Conservation (phyloP, 129 eudicot species). For the Tanacetum coccineum region DNA sequence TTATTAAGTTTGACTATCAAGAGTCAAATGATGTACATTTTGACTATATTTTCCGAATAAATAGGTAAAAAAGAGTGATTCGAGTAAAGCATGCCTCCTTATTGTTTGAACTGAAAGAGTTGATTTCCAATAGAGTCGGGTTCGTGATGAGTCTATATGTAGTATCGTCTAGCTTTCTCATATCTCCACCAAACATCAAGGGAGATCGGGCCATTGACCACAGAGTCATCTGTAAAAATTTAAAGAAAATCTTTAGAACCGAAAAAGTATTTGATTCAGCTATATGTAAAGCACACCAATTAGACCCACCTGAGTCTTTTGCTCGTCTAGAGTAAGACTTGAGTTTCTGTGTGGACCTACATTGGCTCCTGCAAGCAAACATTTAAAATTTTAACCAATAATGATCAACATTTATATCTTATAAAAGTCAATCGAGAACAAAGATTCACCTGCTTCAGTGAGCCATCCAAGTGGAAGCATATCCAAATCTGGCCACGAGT, state of each 20-base stretch:
- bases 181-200: conserved; percentile 96
- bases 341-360: conserved; percentile 77
- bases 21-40: conserved; percentile 5
- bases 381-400: not conserved
- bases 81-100: conserved; percentile 52
- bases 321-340: conserved; percentile 59
- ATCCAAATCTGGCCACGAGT: conserved; percentile 98
- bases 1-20: conserved; percentile 21
- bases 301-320: conserved; percentile 66
- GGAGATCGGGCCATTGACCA: conserved; percentile 99
- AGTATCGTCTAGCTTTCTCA: conserved; percentile 64
- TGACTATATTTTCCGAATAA: not conserved
- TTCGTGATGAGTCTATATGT: conserved; percentile 74
- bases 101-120: conserved; percentile 81
- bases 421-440: conserved; percentile 2
- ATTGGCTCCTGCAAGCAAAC: conserved; percentile 46
- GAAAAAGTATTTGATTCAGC: not conserved
- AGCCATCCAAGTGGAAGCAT: conserved; percentile 99
- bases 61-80: not conserved
- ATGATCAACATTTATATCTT: not conserved
- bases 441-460: conserved; percentile 59
- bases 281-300: not conserved
- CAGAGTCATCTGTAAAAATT: conserved; percentile 58
- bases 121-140: conserved; percentile 78
- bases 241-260: not conserved